phyloP scores from a whole-genome alignment of 1,284 basidiomycete genomes.

The Rhodotorula sp. region DNA sequence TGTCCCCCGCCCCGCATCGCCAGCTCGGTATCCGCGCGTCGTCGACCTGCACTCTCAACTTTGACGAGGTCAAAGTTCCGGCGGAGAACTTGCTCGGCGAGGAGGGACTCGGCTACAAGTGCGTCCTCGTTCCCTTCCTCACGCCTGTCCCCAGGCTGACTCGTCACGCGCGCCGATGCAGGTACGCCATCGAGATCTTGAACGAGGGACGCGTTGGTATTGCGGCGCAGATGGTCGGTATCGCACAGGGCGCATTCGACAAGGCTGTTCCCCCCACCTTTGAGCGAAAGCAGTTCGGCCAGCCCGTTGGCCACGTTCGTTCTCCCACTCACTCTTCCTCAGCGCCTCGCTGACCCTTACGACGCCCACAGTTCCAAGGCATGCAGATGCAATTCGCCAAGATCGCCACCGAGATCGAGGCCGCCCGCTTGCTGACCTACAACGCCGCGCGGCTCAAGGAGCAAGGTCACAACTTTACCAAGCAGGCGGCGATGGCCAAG shows the following conservation, averaged over 20 bases:
- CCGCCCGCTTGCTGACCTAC: constrained; percentile 89
- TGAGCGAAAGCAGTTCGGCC: constrained; percentile 89
- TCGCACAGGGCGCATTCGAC: constrained; percentile 95
- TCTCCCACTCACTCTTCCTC: constrained; percentile 1
- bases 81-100: constrained; percentile 91
- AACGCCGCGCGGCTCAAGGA: constrained; percentile 89
- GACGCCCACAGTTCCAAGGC: constrained; percentile 69
- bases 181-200: constrained; percentile 85
- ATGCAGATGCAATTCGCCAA: constrained; percentile 94
- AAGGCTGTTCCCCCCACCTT: constrained; percentile 90
- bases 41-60: constrained; percentile 94
- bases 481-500: constrained; percentile 67
- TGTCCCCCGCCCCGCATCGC: rapidly evolving
- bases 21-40: constrained; percentile 89
- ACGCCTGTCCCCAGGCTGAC: background rate
- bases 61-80: constrained; percentile 91
- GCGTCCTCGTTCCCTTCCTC: constrained; percentile 40
- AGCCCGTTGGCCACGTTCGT: constrained; percentile 67
- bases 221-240: constrained; percentile 77
- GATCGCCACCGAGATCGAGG: constrained; percentile 63
- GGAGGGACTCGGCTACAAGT: constrained; percentile 93
- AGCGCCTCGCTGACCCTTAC: too few relatives aligned
- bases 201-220: constrained; percentile 97
- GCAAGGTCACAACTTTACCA: constrained; percentile 80
- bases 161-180: constrained; percentile 5